Percentiles rank a stretch among this genome's conserved stretches.
phyloP scores from a whole-genome alignment of 139 green algal genomes.

The Picochlorum sp. region DNA sequence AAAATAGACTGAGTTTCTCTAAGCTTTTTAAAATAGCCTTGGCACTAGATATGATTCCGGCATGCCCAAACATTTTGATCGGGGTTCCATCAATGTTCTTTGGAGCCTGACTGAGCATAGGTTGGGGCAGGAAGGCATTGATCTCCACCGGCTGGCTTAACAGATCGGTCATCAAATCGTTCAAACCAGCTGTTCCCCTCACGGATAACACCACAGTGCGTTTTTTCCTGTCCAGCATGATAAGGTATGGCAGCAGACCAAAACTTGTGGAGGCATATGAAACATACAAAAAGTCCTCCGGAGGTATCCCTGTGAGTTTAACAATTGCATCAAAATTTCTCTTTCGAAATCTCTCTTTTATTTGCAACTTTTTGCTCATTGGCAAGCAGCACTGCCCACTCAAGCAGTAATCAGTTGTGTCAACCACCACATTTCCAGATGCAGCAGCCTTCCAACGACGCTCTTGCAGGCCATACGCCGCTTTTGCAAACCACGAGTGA shows the following conservation, averaged over 20 bases:
- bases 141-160: conserved; percentile 34
- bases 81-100: neutral
- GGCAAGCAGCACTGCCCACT: neutral
- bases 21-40: conserved; percentile 41
- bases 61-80: conserved; percentile 35
- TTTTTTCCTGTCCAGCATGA: conserved; percentile 20
- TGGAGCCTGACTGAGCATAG: neutral
- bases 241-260: conserved; percentile 38
- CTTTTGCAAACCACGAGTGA: conserved; percentile 22
- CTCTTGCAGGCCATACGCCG: conserved; percentile 24
- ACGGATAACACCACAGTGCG: conserved; percentile 25
- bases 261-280: conserved; percentile 18
- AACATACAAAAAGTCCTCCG: conserved; percentile 20
- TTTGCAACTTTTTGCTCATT: neutral
- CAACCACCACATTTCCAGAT: neutral
- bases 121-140: conserved; percentile 28
- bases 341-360: conserved; percentile 19
- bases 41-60: conserved; percentile 39
- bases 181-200: conserved; percentile 13
- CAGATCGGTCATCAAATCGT: conserved; percentile 33
- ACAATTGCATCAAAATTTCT: conserved; percentile 30
- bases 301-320: conserved; percentile 14
- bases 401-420: neutral
- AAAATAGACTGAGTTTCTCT: conserved; percentile 27
- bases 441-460: conserved; percentile 18